Base-by-base conservation (phyloP, 2,329 filamentous ascomycete genomes). In the Nothopassalora personata region DNA sequence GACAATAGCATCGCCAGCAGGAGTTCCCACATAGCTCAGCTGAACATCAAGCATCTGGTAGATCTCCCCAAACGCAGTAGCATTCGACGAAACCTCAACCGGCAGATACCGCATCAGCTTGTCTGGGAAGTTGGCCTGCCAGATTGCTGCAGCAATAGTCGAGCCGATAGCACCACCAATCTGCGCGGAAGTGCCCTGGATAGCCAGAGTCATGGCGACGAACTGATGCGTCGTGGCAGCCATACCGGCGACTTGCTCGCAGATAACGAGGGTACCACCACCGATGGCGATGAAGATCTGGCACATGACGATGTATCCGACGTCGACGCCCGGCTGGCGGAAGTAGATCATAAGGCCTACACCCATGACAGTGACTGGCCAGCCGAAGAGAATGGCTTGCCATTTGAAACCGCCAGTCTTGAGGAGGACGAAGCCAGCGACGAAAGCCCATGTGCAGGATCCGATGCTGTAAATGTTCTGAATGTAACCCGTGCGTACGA, bases 201-300 rank as follows among this genome's bases (percentile, higher is more conserved):
- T 58, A 1, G 67, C 67, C n/a, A 69, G 61, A 8, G 66, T 60
- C n/a, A 64, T 60, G 6, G 67, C 61, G 43, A 68, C 60, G 56
- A 68, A 64, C 33, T 67, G 64, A 45, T 68, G 67, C 0, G 61
- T 64, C 1, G 59, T 58, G 1, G 80, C 83, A 0, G 83, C 81
- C 74, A 86, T 83, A 54, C 81, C 79, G 9, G 82, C 83, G 66
- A 87, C 79, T 68, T 88, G 81, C 48, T 83, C 78, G 53, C 79
- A 79, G 50, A 86, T 81, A 59, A 83, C 80, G 5, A 86, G 75
- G 10, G 81, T 77, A 11, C 83, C 83, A 4, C 82, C 83, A 4
- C 80, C 81, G 36, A 83, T 77, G 6, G 83, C 81, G 60, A 87
- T 80, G 59, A 86, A 78, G 51, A 86, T 77, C 67, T 87, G 83